These are phyloP conservation scores for Coemansia sp. DNA, from an alignment of 192 early-diverging fungal species.

Conservation along the genomic window DNA sequence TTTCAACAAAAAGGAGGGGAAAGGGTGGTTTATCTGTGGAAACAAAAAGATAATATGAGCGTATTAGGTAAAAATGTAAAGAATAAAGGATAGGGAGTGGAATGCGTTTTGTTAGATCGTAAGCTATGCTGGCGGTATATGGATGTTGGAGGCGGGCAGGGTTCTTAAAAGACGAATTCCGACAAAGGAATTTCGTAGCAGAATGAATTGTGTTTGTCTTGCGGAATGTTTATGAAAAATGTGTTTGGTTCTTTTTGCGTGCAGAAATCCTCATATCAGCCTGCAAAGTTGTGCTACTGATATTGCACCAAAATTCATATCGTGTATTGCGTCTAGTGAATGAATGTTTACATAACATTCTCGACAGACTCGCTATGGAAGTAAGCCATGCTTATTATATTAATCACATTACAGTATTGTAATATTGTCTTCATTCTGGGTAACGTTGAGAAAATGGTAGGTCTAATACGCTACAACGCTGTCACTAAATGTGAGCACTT, in stretches of 20 bases:
- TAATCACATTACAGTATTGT: neutral
- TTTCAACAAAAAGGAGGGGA: neutral
- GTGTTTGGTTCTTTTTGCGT: neutral
- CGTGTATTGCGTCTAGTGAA: neutral
- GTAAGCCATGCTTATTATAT: neutral
- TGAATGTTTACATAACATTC: slow-evolving; percentile 10
- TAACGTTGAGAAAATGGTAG: slow-evolving; percentile 5
- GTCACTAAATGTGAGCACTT: neutral
- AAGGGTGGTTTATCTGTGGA: neutral
- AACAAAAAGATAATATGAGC: neutral
- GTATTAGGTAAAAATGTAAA: slow-evolving; percentile 1
- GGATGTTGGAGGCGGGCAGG: slow-evolving; percentile 6
- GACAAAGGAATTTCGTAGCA: neutral
- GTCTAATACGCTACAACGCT: neutral
- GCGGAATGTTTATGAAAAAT: slow-evolving; percentile 1
- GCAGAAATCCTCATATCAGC: no score
- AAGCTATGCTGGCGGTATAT: neutral
- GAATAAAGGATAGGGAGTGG: neutral
- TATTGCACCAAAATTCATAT: neutral
- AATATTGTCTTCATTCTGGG: neutral
- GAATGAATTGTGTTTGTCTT: neutral
- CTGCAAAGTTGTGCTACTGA: neutral
- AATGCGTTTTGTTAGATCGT: slow-evolving; percentile 1
- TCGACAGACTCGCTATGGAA: neutral
- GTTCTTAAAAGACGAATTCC: slow-evolving; percentile 1